phyloP scores from a whole-genome alignment of 805 yeast species.

The Saccharomyces eubayanus region DNA sequence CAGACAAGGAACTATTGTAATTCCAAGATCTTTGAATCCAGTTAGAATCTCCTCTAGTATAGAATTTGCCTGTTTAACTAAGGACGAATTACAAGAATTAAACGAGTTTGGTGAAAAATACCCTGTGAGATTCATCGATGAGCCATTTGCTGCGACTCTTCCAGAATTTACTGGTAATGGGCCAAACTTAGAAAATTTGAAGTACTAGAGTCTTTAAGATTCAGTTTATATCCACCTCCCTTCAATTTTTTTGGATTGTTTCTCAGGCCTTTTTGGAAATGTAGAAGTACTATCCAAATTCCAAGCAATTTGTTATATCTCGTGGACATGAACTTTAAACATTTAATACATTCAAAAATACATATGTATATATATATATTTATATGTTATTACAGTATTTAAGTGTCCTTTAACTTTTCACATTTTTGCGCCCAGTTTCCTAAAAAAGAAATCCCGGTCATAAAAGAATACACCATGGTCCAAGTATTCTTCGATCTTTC shows the following conservation, averaged over 20 bases:
- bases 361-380: neutral
- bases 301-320: neutral
- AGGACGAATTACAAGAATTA: conserved; percentile 36
- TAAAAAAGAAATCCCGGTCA: neutral
- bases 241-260: neutral
- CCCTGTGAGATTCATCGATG: conserved; percentile 30
- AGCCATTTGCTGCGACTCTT: conserved; percentile 18
- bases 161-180: conserved; percentile 25
- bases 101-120: conserved; percentile 26
- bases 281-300: neutral
- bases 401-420: neutral
- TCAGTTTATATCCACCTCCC: neutral
- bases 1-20: conserved; percentile 48
- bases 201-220: neutral
- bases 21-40: conserved; percentile 68
- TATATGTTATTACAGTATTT: neutral
- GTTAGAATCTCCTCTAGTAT: conserved; percentile 45
- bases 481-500: neutral
- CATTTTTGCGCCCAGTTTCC: neutral
- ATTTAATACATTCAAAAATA: neutral
- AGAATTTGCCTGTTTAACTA: conserved; percentile 33
- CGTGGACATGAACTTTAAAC: neutral
- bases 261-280: neutral
- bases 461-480: neutral
- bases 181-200: neutral